Conservation (phyloP, 352 stramenopile genomes). For the Globisporangium paroecandrum region DNA sequence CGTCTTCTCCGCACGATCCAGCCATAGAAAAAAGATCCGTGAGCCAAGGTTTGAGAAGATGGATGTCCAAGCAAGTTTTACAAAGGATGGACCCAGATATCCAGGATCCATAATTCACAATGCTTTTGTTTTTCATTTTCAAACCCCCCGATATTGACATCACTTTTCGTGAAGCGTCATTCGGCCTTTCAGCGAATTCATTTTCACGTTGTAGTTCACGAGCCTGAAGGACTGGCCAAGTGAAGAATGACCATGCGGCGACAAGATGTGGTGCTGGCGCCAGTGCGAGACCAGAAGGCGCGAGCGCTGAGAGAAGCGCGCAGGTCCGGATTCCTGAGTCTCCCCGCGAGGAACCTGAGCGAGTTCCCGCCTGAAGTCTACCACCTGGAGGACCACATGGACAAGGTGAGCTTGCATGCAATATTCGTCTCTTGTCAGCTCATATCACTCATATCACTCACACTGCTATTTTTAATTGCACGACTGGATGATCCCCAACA, state of each 20-base stretch:
- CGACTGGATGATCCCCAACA: slow-evolving; percentile 5
- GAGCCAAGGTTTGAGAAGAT: neutral
- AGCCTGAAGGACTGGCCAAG: neutral
- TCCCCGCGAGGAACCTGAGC: slow-evolving; percentile 51
- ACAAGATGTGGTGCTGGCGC: slow-evolving; percentile 55
- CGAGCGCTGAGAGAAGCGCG: slow-evolving; percentile 64
- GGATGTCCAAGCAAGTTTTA: neutral
- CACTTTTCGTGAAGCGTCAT: neutral
- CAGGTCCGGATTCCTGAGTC: slow-evolving; percentile 52
- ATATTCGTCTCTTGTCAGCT: neutral
- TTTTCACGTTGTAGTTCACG: neutral
- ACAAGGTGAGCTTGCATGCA: slow-evolving; percentile 34
- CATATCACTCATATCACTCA: neutral
- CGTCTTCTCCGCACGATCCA: slow-evolving; percentile 45
- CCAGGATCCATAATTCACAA: neutral
- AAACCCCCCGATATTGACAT: neutral
- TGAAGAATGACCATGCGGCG: slow-evolving; percentile 17
- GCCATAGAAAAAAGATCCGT: slow-evolving; percentile 9
- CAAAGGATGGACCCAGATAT: neutral
- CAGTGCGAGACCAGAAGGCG: slow-evolving; percentile 47
- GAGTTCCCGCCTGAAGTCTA: slow-evolving; percentile 70
- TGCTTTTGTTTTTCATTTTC: neutral
- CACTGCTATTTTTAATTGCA: neutral
- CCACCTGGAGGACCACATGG: slow-evolving; percentile 73
- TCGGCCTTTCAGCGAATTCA: neutral